Conservation (phyloP, 108 stramenopile genomes). For the Cyclotella sp. region DNA sequence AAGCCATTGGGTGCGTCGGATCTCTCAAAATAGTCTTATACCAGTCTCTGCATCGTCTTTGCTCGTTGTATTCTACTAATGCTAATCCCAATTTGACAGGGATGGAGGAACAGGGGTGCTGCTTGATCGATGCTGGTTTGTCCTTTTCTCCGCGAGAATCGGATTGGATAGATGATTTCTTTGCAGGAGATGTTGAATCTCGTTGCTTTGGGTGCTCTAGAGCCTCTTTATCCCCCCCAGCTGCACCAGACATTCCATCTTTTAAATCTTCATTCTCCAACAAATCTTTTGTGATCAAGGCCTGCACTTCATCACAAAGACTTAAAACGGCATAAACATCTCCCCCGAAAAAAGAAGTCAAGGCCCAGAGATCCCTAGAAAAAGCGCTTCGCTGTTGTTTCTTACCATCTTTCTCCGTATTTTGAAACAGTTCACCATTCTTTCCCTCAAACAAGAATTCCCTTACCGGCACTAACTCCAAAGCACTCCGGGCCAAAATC, state of each 20-base stretch:
- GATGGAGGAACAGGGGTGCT: constrained; percentile 13
- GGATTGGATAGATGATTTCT: no score
- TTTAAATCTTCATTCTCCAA: no score
- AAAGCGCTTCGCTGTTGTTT: not conserved
- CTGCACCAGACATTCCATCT: constrained; percentile 2
- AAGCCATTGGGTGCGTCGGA: constrained; percentile 51
- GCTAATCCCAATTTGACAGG: constrained; percentile 48
- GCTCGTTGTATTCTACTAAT: constrained; percentile 62
- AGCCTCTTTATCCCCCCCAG: no score
- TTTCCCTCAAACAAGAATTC: constrained; percentile 48
- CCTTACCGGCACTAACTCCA: constrained; percentile 67
- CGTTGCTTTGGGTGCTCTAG: no score
- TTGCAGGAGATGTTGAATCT: no score
- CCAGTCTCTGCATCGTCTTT: constrained; percentile 63
- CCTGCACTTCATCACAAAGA: constrained; percentile 9
- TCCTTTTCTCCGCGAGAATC: constrained; percentile 4
- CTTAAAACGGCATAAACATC: constrained; percentile 16
- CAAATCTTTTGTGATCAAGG: not conserved
- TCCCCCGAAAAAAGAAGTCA: constrained; percentile 48
- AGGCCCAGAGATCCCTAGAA: constrained; percentile 27
- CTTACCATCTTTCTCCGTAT: constrained; percentile 5
- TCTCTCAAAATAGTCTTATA: constrained; percentile 47
- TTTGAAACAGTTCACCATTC: constrained; percentile 53
- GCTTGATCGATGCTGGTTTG: not conserved
- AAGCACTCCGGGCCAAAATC: constrained; percentile 61